phyloP scores from a whole-genome alignment of 1,139 yeast species.

The Magnusiomyces clavatus region DNA sequence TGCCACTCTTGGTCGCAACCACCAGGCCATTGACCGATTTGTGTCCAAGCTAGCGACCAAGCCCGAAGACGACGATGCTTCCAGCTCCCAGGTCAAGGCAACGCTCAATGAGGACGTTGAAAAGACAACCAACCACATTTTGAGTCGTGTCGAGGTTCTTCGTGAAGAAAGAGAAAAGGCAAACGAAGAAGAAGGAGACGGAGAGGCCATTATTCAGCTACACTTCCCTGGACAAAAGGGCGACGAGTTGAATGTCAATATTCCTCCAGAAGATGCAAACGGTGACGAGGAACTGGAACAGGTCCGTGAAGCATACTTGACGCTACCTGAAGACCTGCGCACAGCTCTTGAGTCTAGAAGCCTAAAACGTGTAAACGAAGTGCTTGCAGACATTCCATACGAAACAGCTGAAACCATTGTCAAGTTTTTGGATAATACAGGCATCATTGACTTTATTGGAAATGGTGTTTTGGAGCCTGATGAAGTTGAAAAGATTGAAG shows the following conservation, averaged over 20 bases:
- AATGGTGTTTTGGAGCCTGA: slow-evolving; percentile 60
- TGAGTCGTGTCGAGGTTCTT: slow-evolving; percentile 62
- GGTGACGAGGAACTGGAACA: slow-evolving; percentile 38
- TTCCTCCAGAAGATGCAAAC: slow-evolving; percentile 50
- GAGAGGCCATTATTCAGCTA: slow-evolving; percentile 31
- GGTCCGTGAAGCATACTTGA: slow-evolving; percentile 38
- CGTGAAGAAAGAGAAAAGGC: slow-evolving; percentile 38
- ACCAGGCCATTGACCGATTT: slow-evolving; percentile 62
- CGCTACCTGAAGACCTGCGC: slow-evolving; percentile 51
- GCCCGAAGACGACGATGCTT: too few species aligned
- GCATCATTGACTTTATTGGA: slow-evolving; percentile 70
- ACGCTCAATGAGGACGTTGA: slow-evolving; percentile 71
- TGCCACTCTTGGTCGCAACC: slow-evolving; percentile 51
- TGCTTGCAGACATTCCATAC: slow-evolving; percentile 66
- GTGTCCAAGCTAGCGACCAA: slow-evolving; percentile 37
- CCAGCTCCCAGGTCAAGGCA: slow-evolving; percentile 42
- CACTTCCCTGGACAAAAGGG: slow-evolving; percentile 81
- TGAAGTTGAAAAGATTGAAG: slow-evolving; percentile 30
- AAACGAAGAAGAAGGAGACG: slow-evolving; percentile 47
- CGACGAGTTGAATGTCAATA: slow-evolving; percentile 66
- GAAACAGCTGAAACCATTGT: slow-evolving; percentile 76
- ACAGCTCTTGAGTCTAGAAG: slow-evolving; percentile 64
- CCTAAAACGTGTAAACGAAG: slow-evolving; percentile 75
- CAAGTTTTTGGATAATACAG: slow-evolving; percentile 69
- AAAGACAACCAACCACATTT: slow-evolving; percentile 64